Percentiles rank a stretch among this genome's conserved stretches.
These are phyloP conservation scores for Hypoxylon rickii DNA, from an alignment of 495 filamentous ascomycete genomes.

Conservation along the genomic window DNA sequence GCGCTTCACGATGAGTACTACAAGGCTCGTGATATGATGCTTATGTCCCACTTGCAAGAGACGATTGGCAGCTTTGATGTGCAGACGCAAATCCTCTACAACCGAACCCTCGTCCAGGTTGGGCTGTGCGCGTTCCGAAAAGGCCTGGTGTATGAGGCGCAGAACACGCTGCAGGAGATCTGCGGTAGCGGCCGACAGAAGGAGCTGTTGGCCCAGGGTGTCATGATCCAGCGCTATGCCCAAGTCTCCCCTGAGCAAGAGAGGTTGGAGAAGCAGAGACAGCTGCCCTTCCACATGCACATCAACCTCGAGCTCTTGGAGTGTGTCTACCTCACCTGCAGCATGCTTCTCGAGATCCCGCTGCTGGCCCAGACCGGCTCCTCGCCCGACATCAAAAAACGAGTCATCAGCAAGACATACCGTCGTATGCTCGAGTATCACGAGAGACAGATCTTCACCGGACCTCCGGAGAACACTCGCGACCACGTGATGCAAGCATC, in stretches of 20 bases:
- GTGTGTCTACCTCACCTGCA: slow-evolving; percentile 97
- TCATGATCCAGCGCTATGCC: slow-evolving; percentile 94
- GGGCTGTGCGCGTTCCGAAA: slow-evolving; percentile 97
- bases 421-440: slow-evolving; percentile 99
- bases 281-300: slow-evolving; percentile 99
- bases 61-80: slow-evolving; percentile 94
- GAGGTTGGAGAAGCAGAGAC: slow-evolving; percentile 90
- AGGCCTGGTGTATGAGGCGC: slow-evolving; percentile 94
- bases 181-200: slow-evolving; percentile 97
- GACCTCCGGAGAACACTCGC: slow-evolving; percentile 95
- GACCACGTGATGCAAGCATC: slow-evolving; percentile 99
- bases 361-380: slow-evolving; percentile 95
- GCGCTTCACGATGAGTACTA: slow-evolving; percentile 97
- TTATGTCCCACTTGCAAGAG: slow-evolving; percentile 99
- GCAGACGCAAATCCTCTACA: slow-evolving; percentile 97
- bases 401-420: slow-evolving; percentile 99
- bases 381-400: slow-evolving; percentile 94
- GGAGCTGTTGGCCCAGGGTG: slow-evolving; percentile 94
- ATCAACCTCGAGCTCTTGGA: slow-evolving; percentile 98
- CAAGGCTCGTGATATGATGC: slow-evolving; percentile 95
- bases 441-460: slow-evolving; percentile 98
- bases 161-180: slow-evolving; percentile 95
- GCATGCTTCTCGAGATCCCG: slow-evolving; percentile 98
- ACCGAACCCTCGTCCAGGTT: slow-evolving; percentile 96
- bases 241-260: slow-evolving; percentile 97